phyloP scores from a whole-genome alignment of 202 grass and related monocot genomes.

The Brachypodium distachyon region DNA sequence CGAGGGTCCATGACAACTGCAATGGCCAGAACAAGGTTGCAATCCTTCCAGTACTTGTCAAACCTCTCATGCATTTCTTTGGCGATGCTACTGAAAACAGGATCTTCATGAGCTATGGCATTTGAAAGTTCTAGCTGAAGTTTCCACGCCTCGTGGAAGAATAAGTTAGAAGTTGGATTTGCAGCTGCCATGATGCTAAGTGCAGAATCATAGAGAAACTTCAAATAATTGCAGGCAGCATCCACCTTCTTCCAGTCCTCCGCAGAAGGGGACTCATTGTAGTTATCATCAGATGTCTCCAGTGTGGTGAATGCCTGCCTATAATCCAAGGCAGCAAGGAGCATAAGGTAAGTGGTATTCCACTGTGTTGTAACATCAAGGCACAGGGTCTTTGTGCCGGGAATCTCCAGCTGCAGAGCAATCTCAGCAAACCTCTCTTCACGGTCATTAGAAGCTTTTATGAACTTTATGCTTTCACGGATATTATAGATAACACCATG shows the following conservation, averaged over 20 bases:
- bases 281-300: conserved; percentile 87
- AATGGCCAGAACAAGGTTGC: conserved; percentile 81
- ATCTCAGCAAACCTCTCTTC: conserved; percentile 91
- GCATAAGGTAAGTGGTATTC: conserved; percentile 95
- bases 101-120: conserved; percentile 50
- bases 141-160: conserved; percentile 97
- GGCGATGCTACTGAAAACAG: conserved; percentile 52
- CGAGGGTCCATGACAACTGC: conserved; percentile 97
- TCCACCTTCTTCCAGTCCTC: conserved; percentile 95
- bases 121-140: conserved; percentile 75
- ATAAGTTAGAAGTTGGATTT: conserved; percentile 77
- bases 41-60: conserved; percentile 98
- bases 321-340: conserved; percentile 86
- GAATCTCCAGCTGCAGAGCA: conserved; percentile 68
- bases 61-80: conserved; percentile 91
- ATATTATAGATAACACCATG: conserved; percentile 92
- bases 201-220: conserved; percentile 77
- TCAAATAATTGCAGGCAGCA: conserved; percentile 59
- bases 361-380: conserved; percentile 91
- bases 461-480: conserved; percentile 94
- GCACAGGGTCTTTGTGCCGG: conserved; percentile 63
- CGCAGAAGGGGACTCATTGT: conserved; percentile 82
- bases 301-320: conserved; percentile 65
- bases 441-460: conserved; percentile 76
- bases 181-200: conserved; percentile 55